A percentile compares a stretch with the other conserved stretches of the same genome.
Evolutionary conservation across 2,329 filamentous ascomycete species (phyloP).

Genomic region (Cladorrhinum sp.): DNA sequence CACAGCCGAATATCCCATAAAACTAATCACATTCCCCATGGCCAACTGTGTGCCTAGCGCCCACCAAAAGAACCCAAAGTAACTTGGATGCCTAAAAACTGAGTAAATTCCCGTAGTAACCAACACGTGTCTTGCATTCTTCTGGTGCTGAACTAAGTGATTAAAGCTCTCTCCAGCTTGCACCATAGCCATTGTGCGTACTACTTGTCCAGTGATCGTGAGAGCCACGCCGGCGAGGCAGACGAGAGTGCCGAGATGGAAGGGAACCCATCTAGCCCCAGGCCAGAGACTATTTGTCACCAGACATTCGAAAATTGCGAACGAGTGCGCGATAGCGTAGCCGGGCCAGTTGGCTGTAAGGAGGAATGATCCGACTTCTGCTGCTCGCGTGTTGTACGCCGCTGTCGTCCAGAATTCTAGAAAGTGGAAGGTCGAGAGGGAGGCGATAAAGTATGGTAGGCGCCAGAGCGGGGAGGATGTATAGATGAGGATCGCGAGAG

Average conservation of each 20-base stretch:
- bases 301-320: slow-evolving; percentile 71
- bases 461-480: slow-evolving; percentile 55
- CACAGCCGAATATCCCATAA: slow-evolving; percentile 68
- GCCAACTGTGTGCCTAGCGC: slow-evolving; percentile 90
- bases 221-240: slow-evolving; percentile 59
- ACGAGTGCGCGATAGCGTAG: slow-evolving; percentile 78
- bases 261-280: slow-evolving; percentile 43
- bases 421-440: slow-evolving; percentile 84
- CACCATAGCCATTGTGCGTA: slow-evolving; percentile 81
- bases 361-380: slow-evolving; percentile 73
- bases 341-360: slow-evolving; percentile 78
- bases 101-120: slow-evolving; percentile 80
- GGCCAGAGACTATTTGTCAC: slow-evolving; percentile 58
- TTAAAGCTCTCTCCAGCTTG: slow-evolving; percentile 91
- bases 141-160: slow-evolving; percentile 73
- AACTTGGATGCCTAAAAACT: slow-evolving; percentile 78
- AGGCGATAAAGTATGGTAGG: slow-evolving; percentile 62
- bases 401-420: slow-evolving; percentile 94
- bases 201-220: slow-evolving; percentile 67
- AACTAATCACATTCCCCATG: slow-evolving; percentile 78
- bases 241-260: slow-evolving; percentile 41
- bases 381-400: slow-evolving; percentile 72
- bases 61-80: slow-evolving; percentile 99
- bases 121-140: slow-evolving; percentile 68
- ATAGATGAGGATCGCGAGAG: slow-evolving; percentile 34